These are phyloP conservation scores for Verticillium nonalfalfae DNA, from an alignment of 2,329 filamentous ascomycete species.

Conservation along the genomic window DNA sequence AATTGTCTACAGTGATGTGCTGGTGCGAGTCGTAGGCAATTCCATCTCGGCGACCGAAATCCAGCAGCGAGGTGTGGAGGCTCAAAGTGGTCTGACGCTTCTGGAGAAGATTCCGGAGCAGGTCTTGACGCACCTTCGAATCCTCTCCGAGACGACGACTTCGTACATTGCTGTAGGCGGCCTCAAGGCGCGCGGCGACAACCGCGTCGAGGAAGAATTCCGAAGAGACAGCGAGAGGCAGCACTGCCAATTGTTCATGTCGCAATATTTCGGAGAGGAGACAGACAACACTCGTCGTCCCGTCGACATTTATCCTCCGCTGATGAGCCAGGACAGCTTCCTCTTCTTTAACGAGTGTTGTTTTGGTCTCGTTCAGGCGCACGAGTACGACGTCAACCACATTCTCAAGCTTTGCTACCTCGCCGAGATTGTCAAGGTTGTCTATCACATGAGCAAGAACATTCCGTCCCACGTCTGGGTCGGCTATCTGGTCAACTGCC, in stretches of 20 bases:
- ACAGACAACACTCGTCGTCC: conserved; percentile 31
- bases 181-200: conserved; percentile 53
- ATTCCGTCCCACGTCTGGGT: conserved; percentile 45
- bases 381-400: conserved; percentile 70
- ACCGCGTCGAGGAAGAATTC: conserved; percentile 61
- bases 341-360: conserved; percentile 76
- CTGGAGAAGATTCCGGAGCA: conserved; percentile 81
- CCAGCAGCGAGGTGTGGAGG: conserved; percentile 77
- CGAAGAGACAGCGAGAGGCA: conserved; percentile 63
- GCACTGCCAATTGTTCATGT: conserved; percentile 68
- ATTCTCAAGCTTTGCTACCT: conserved; percentile 82
- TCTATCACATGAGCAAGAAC: conserved; percentile 52
- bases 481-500: conserved; percentile 33
- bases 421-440: conserved; percentile 81
- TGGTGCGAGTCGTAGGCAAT: conserved; percentile 66
- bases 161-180: conserved; percentile 77
- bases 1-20: conserved; percentile 48
- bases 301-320: conserved; percentile 43
- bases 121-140: conserved; percentile 76
- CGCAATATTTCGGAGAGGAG: conserved; percentile 40
- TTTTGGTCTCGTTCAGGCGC: conserved; percentile 60
- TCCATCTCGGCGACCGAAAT: conserved; percentile 89
- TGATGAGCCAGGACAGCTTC: conserved; percentile 67
- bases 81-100: conserved; percentile 65
- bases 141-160: conserved; percentile 80